Evolutionary conservation across 1,284 basidiomycete species (phyloP), one percentile per base, ranked within the genome.

Genomic region (Trichosporon sp.): DNA sequence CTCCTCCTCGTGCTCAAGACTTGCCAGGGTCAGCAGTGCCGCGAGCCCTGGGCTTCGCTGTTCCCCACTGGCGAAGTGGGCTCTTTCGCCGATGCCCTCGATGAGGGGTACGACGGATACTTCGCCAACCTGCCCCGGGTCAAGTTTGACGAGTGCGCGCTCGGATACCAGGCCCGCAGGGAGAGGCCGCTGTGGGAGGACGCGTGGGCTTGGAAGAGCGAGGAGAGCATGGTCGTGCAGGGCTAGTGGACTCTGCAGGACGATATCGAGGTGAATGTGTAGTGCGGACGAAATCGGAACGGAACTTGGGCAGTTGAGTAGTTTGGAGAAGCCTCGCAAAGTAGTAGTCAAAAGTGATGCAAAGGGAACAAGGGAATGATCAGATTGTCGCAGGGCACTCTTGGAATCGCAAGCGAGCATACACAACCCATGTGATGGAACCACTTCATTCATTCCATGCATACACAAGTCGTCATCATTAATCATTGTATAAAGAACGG

Each of bases 1-100:
- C 72, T 82, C 56, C 66, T 77, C 10, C 76, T 82, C n/a, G 78
- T 79, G 3, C 76, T 82, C 43, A 81, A 81, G 73, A 77, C 73
- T 1, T 82, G 81, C 70, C n/a, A 43, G 10, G 81, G 77, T n/a
- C 68, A 74, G 3, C 66, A 65, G 0, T 82, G 81, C 71, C 68
- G 71, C n/a, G 21, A 73, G 3, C 78, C 79, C 0, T 82, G 77
- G 74, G n/a, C 37, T 7, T 38, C 69, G 7, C 63, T 82, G 31
- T 78, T 80, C 73, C 78, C 78, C 32, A 21, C 70, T 66, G 71
- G 68, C 14, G 64, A 71, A 43, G 70, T 75, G n/a, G 31, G 19
- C 35, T 59, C 21, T 8, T 69, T 82, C 31, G 40, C 61, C 2
- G 72, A 77, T 12, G 75, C 76, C 16, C 68, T 78, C 6, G 54